Evolutionary conservation across 2,329 filamentous ascomycete genomes (phyloP), one percentile per base, ranked within the genome.

Genomic region (Aspergillus ruber): DNA sequence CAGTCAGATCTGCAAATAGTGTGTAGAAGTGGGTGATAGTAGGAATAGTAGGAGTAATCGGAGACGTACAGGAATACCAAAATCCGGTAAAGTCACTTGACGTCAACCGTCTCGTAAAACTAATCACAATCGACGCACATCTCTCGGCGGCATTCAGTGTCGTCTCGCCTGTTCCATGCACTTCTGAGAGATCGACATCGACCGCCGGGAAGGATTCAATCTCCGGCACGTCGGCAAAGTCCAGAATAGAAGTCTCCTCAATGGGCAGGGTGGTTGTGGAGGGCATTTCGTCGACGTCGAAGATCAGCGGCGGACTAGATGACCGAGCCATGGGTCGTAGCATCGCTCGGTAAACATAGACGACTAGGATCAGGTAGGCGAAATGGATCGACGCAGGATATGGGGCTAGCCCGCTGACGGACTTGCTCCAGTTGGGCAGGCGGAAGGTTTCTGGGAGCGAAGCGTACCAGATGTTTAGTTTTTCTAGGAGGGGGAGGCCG

Each of bases 271-370:
- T 21, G 42, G 27, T 43, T 7, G 50, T 38, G 9, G 50, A 44
- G 10, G 57, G 49, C 51, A 61, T 53, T 29, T 62, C 58, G 32
- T 61, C 59, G 23, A 61, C 35, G 29, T 61, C 62, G 20, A 59
- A 59, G 17, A 63, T 59, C 17, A 57, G 51, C 3, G 61, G 60
- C 4, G 61, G 59, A 12, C 54, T 55, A 8, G 57, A 59, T 1
- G 56, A 59, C 4, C 56, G 58, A n/a, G 60, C 62, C 54, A 63
- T 57, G 1, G 60, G 61, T 12, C 61, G 61, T 13, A 68, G 53
- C 41, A 68, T 56, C 0, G 65, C 65, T 21, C 65, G 65, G 47
- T 67, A 67, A 2, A 66, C 56, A 33, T 60, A 65, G 3, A 68
- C 50, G n/a, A 64, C 63, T 1, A 66, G 56, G n/a, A 62, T 55